Base-by-base conservation (phyloP, 805 yeast genomes). In the Candida easanensis region DNA sequence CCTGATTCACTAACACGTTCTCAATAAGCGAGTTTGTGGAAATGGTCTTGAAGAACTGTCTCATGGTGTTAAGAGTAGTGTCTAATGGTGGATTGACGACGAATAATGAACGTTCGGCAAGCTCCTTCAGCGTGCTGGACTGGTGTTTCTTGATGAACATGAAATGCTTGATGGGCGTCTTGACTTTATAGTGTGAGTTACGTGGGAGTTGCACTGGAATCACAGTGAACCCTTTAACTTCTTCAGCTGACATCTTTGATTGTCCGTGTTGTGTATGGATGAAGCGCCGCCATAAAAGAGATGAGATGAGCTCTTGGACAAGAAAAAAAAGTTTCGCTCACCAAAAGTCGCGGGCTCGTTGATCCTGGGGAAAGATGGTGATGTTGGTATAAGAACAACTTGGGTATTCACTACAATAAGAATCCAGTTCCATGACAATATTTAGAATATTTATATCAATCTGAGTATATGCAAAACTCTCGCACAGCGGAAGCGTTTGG, bases 21-120 rank as follows among this genome's bases (percentile, higher is more conserved):
- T 84, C 86, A 11, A 85, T 66, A 32, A 83, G 77, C 7, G 89
- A 76, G 5, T 84, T 87, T 3, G 80, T 73, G 27, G 86, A 79
- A 1, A 84, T 70, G 13, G 71, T 65, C 42, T 73, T 73, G 54
- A 88, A 77, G 33, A 80, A 73, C 43, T 69, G 71, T 56, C 79
- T 82, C 37, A 88, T 58, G 27, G 68, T 67, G 33, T 72, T 69
- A 14, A 77, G 56, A 19, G 73, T 70, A 6, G 88, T 72, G 44
- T 75, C 73, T 18, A 82, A 65, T 2, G 97, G 97, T 32, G 88
- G 65, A 58, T 90, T 89, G 45, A 84, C 79, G 5, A 84, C 60
- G 64, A 90, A 90, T n/a, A 90, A 62, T 22, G 85, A 73, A 39
- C 85, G 69, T 39, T 75, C 74, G 17, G 72, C 62, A 26, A 74